Evolutionary conservation across 768 basidiomycete species (phyloP), one percentile per base, ranked within the genome.

Genomic region (Pleurotus giganteus): DNA sequence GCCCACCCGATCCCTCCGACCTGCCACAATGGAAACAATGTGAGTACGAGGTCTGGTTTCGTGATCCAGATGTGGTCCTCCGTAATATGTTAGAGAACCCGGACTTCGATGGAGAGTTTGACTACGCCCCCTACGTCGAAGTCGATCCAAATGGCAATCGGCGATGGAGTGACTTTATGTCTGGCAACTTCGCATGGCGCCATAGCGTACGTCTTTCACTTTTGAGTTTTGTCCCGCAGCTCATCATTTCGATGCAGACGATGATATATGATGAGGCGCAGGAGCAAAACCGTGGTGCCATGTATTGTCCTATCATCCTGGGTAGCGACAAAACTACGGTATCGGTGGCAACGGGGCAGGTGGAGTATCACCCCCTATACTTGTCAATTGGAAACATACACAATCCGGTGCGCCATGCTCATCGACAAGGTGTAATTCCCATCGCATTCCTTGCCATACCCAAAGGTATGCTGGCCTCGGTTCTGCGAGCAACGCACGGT

Each of bases 311-410:
- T 1, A 47, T 73, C 27, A 65, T 74, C 19, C 60, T 69, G n/a
- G 71, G 74, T 1, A 71, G 69, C 28, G 69, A 76, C 50, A 74
- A 76, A 54, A 75, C 72, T 0, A 71, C 65, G 0, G 69, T 71
- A 3, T 74, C 71, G 1, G 68, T 74, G 23, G 70, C 66, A 0
- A 74, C 70, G 0, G 69, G 73, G 0, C 64, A 76, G 4, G 67
- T 63, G 15, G 65, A 74, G 31, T 76, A 69, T 46, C 71, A 69
- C 24, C 73, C 72, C 0, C 39, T 71, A 0, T 74, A 74, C 55
- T 24, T 63, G 4, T 71, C 69, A 0, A 61, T 66, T 43, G 73
- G 73, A 1, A 65, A 69, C 41, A 42, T 72, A 2, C 61, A 67
- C 24, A 74, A 73, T 43, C 58, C 49, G 21, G 65, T 65, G 8